Evolutionary conservation across 179 eudicot species (phyloP), one percentile per base, ranked within the genome.

Genomic region (Carnegiea gigantea): DNA sequence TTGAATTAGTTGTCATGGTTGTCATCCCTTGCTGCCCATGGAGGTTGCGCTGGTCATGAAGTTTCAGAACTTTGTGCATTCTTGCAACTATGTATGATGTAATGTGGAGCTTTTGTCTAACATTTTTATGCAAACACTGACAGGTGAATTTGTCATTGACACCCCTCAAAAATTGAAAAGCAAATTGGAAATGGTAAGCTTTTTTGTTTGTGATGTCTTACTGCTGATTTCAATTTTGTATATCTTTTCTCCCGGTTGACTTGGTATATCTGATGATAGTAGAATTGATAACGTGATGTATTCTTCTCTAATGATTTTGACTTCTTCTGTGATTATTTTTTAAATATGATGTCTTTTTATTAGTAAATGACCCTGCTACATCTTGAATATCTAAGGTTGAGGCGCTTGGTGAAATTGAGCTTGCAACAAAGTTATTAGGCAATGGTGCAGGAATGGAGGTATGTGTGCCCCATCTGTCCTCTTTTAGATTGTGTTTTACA

Each of bases 61-160:
- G 57, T 51, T 51, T 51, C 57, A 51, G 9, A 51, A 51, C 57
- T 51, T 51, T 51, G 57, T 3, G 57, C 57, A 17, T 12, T 51
- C 57, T 5, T 51, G 57, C 18, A 51, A 51, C 57, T 17, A 51
- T 51, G 57, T 51, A 51, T 1, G 57, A 57, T 57, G 65, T 60
- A 26, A 46, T 54, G 76, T 48, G 44, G 80, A 67, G 80, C 46
- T 54, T 20, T 51, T 28, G 36, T 81, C 76, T 85, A 70, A 75
- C 78, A 13, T 53, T 12, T 68, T 21, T 82, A 30, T 65, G 20
- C 78, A 21, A 28, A 80, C 44, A 71, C 79, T 88, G 82, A 81
- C 97, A 96, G 99, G 97, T 72, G 97, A 95, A 77, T 96, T 96
- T 86, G 92, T 94, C 78, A 96, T 96, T 73, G 97, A 96, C 91